Evolutionary conservation across 1,139 yeast genomes (phyloP).

Genomic region (Tardiomyces blankii): DNA sequence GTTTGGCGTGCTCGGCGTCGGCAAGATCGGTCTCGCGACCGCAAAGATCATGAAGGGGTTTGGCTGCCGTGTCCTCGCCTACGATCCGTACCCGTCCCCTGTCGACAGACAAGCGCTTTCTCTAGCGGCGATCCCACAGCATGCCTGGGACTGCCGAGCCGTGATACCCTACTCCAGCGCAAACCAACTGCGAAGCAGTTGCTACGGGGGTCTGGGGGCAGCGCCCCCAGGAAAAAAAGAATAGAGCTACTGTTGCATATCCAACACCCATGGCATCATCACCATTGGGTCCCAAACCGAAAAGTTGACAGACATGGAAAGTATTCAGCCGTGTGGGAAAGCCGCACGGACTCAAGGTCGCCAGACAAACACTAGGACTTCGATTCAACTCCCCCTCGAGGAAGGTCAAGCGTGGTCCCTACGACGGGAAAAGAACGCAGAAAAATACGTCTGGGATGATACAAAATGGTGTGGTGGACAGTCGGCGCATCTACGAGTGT

Average conservation of each 20-base stretch:
- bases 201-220: too few relatives aligned
- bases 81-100: constrained; percentile 41
- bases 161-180: too few relatives aligned
- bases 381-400: too few relatives aligned
- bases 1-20: constrained; percentile 60
- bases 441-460: background rate
- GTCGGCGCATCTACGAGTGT: background rate
- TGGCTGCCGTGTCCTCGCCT: constrained; percentile 39
- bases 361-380: background rate
- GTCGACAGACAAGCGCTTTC: too few relatives aligned
- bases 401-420: too few relatives aligned
- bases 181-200: too few relatives aligned
- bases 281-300: too few relatives aligned
- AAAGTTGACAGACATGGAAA: background rate
- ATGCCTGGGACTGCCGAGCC: too few relatives aligned
- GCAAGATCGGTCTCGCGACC: constrained; percentile 63
- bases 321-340: background rate
- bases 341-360: background rate
- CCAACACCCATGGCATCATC: too few relatives aligned
- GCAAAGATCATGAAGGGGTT: constrained; percentile 50
- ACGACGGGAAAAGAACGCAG: background rate
- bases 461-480: background rate
- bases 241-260: too few relatives aligned
- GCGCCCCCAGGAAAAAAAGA: too few relatives aligned
- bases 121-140: too few relatives aligned